Conservation (phyloP, 1,284 basidiomycete genomes). For the Irpex sp. region DNA sequence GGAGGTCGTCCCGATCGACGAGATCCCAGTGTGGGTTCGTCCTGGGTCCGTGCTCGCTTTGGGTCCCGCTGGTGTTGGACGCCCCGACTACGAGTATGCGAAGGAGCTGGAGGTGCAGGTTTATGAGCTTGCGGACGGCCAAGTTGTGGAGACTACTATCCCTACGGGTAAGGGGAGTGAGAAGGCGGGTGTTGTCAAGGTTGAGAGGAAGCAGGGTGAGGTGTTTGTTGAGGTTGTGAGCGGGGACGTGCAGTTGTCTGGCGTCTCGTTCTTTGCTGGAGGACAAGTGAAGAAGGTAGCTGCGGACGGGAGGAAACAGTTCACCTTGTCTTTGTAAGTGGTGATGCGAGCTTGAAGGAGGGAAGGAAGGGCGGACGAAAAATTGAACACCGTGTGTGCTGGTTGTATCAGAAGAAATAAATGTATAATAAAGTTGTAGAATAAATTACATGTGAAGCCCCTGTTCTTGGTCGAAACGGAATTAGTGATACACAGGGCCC, state of each 20-base stretch:
- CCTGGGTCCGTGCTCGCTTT: slow-evolving; percentile 53
- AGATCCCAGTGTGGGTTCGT: slow-evolving; percentile 67
- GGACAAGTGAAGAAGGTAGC: slow-evolving; percentile 12
- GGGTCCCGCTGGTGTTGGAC: slow-evolving; percentile 49
- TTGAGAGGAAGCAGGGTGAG: slow-evolving; percentile 26
- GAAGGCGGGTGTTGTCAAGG: slow-evolving; percentile 37
- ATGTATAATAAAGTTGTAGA: background rate
- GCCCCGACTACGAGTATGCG: slow-evolving; percentile 65
- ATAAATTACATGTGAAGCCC: background rate
- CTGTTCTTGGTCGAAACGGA: background rate
- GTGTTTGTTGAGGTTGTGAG: slow-evolving; percentile 27
- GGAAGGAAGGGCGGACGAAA: too few species aligned
- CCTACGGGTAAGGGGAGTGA: slow-evolving; percentile 37
- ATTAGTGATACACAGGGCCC: background rate
- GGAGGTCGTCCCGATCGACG: slow-evolving; percentile 51
- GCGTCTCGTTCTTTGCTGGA: slow-evolving; percentile 18
- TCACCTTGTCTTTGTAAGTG: background rate
- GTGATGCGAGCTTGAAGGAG: too few species aligned
- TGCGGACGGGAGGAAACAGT: background rate
- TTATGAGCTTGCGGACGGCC: slow-evolving; percentile 49
- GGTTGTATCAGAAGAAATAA: background rate
- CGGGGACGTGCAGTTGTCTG: slow-evolving; percentile 20
- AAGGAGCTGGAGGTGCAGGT: slow-evolving; percentile 47
- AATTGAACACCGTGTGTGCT: background rate
- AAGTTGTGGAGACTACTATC: slow-evolving; percentile 38